Evolutionary conservation across 352 stramenopile species (phyloP).

Genomic region (Globisporangium cylindrosporum): DNA sequence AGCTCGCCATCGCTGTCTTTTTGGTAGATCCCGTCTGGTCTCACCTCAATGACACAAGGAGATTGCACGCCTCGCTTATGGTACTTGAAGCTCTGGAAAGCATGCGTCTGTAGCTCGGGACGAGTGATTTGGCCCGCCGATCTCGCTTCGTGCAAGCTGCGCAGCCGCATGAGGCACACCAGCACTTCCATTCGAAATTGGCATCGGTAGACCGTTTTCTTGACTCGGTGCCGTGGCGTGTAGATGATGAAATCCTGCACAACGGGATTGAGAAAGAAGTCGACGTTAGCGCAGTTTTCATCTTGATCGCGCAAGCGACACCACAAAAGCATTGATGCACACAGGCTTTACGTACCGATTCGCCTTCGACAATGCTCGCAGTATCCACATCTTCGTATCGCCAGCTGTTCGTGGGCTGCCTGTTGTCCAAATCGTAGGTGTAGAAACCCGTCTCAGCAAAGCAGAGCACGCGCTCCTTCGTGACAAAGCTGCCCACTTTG

Average conservation of each 20-base stretch:
- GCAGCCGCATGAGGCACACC: constrained; percentile 73
- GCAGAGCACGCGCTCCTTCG: constrained; percentile 83
- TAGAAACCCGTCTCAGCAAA: constrained; percentile 74
- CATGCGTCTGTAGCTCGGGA: constrained; percentile 48
- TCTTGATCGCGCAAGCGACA: neutral
- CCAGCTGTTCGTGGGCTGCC: constrained; percentile 78
- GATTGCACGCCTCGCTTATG: constrained; percentile 59
- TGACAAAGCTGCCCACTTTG: constrained; percentile 79
- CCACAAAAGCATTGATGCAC: neutral
- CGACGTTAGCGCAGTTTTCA: neutral
- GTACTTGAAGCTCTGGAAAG: constrained; percentile 62
- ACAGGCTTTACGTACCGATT: constrained; percentile 34
- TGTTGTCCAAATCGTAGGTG: constrained; percentile 66
- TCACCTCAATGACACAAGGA: constrained; percentile 62
- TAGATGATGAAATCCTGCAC: constrained; percentile 66
- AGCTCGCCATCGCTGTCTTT: constrained; percentile 69
- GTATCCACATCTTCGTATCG: constrained; percentile 76
- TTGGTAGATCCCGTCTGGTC: constrained; percentile 75
- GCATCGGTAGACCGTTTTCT: constrained; percentile 81
- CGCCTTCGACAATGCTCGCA: constrained; percentile 55
- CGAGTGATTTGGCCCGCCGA: constrained; percentile 20
- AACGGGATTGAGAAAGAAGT: neutral
- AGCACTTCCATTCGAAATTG: constrained; percentile 83
- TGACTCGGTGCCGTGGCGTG: constrained; percentile 73
- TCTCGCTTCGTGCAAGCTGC: constrained; percentile 56